These are phyloP conservation scores for Schizochytrium sp. DNA, from an alignment of 108 stramenopile species.

Conservation along the genomic window DNA sequence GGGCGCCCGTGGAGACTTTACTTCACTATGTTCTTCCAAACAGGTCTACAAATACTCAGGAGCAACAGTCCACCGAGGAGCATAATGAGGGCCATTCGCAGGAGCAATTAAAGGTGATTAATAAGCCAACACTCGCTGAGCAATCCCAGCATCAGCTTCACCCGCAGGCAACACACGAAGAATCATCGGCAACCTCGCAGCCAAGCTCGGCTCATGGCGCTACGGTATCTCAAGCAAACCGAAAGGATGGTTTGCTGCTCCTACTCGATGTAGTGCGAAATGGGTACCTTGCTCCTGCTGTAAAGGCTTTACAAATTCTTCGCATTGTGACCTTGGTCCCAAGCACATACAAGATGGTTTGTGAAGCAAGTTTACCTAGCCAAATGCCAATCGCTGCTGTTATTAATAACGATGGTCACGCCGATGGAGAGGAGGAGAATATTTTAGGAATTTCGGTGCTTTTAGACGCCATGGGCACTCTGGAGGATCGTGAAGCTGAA, in stretches of 20 bases:
- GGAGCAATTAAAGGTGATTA: too few relatives aligned
- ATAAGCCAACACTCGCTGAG: too few relatives aligned
- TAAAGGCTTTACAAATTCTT: constrained; percentile 44
- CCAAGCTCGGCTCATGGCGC: too few relatives aligned
- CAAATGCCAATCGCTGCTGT: neutral
- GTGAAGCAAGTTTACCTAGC: constrained; percentile 17
- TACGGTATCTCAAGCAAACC: neutral
- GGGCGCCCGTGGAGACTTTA: constrained; percentile 55
- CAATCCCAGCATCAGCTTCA: too few relatives aligned
- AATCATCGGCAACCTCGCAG: too few relatives aligned
- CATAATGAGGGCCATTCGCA: too few relatives aligned
- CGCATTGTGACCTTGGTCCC: constrained; percentile 28
- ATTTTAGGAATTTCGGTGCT: constrained; percentile 30
- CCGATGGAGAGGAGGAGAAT: constrained; percentile 16
- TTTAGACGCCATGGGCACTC: neutral
- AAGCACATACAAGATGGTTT: constrained; percentile 48
- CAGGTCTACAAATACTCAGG: neutral
- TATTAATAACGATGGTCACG: neutral
- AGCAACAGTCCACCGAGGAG: neutral
- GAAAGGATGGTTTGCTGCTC: neutral
- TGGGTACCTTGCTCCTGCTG: neutral
- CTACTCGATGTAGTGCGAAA: neutral
- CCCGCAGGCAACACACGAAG: too few relatives aligned
- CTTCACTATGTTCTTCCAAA: neutral
- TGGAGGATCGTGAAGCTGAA: constrained; percentile 43